Conservation (phyloP, 106 monocot genomes). For the Dendrobium huoshanense region DNA sequence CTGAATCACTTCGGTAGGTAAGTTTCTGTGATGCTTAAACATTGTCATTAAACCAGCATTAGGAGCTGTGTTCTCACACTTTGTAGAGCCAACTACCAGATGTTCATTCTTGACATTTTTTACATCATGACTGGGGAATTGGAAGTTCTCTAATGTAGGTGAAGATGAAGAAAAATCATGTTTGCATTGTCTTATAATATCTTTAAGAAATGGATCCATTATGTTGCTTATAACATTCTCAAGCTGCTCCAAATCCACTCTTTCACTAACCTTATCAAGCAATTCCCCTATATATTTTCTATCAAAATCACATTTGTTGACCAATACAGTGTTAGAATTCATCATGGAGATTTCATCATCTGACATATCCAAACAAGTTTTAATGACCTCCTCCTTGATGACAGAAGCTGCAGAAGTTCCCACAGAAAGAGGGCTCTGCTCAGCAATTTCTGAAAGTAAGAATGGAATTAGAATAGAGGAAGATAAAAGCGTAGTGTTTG, state of each 20-base stretch:
- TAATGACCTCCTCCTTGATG: slow-evolving; percentile 25
- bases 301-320: slow-evolving; percentile 5
- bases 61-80: slow-evolving; percentile 8
- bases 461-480: slow-evolving; percentile 2
- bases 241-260: background rate
- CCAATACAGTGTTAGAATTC: background rate
- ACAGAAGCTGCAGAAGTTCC: slow-evolving; percentile 6
- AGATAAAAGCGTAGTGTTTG: background rate
- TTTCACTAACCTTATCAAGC: slow-evolving; percentile 9
- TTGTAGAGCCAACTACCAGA: slow-evolving; percentile 5
- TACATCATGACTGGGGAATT: background rate
- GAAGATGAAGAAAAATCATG: background rate
- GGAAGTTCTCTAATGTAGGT: background rate
- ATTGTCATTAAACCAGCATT: slow-evolving; percentile 21
- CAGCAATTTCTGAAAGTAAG: slow-evolving; percentile 13
- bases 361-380: slow-evolving; percentile 8
- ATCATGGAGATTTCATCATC: background rate
- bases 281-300: slow-evolving; percentile 4
- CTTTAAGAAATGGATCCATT: background rate
- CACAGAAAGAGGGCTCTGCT: background rate
- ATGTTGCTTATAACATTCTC: background rate
- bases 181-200: background rate
- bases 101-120: slow-evolving; percentile 8
- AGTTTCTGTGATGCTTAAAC: background rate
- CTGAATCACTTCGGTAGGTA: slow-evolving; percentile 6